phyloP scores from a whole-genome alignment of 208 protist species.

The Trypanosoma cruzi region DNA sequence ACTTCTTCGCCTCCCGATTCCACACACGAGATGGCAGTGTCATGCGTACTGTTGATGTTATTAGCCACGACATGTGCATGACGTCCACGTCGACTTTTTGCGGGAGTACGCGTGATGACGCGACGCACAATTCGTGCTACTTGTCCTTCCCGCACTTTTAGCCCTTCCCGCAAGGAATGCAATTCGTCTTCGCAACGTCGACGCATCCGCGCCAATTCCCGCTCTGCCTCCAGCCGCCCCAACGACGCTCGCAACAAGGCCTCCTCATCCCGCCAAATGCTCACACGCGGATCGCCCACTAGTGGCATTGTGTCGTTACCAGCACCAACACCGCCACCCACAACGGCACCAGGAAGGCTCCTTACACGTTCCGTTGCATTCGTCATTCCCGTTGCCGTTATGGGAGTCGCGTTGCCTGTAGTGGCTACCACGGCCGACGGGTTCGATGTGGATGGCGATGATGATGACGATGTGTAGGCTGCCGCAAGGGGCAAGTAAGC shows the following conservation, averaged over 20 bases:
- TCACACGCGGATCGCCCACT: conserved; percentile 49
- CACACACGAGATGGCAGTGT: background rate
- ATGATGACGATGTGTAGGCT: background rate
- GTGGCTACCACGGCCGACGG: background rate
- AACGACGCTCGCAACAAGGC: conserved; percentile 57
- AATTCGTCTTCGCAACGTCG: conserved; percentile 51
- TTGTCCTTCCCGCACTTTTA: conserved; percentile 29
- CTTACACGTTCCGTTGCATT: too few relatives aligned
- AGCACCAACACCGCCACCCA: conserved; percentile 34
- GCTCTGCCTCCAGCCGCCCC: conserved; percentile 55
- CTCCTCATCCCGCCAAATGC: conserved; percentile 59
- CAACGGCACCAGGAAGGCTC: background rate
- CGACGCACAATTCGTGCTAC: conserved; percentile 25
- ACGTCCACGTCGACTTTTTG: background rate
- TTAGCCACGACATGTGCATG: background rate
- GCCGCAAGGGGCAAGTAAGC: background rate
- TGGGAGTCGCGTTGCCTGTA: conserved; percentile 22
- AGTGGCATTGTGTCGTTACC: conserved; percentile 30
- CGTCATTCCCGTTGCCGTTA: too few relatives aligned
- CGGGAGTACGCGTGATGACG: conserved; percentile 25
- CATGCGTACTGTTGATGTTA: background rate
- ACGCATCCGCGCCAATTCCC: conserved; percentile 48
- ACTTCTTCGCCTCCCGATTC: background rate
- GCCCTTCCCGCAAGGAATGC: conserved; percentile 33
- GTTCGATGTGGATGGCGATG: background rate